Evolutionary conservation across 768 basidiomycete species (phyloP), one percentile per base, ranked within the genome.

Genomic region (Lentinula raphanica): DNA sequence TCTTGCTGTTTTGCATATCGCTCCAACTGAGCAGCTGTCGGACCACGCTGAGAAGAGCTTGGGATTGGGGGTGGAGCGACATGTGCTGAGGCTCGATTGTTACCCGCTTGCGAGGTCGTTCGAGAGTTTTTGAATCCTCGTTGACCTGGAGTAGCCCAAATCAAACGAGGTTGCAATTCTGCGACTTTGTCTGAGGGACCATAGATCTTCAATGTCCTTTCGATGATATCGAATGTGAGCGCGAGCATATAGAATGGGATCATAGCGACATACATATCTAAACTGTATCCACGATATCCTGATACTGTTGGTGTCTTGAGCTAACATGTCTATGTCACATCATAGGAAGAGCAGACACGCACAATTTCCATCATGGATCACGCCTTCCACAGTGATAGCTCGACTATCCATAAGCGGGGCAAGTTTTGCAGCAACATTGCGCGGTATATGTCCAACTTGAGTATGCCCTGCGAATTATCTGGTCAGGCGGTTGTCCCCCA

Each of bases 401-500:
- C 69, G 71, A 44, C 72, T 71, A 67, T 95, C 93, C 50, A 94
- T 79, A 23, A 94, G 73, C 1, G 88, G 85, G 4, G 92, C 80
- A 17, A 94, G 74, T 63, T 80, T 79, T 0, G 68, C 54, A 0
- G 83, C 89, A 12, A 87, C 77, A 21, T 70, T 72, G 32, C 80
- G 78, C 1, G 90, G 86, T 23, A 94, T 67, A 70, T 94, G 93
- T 1, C 93, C 93, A 2, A 95, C 92, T 79, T 93, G 88, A 12
- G 72, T 72, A 1, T 77, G 75, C 1, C 55, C 55, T 56, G 17
- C 9, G 21, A 5, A 42, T 23, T 23, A 17, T 1, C 1, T 23
- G 23, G 1, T 35, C 6, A 17, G 12, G 13, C 5, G 25, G 29
- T 23, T n/a, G n/a, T n/a, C n/a, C n/a, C n/a, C n/a, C n/a, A n/a